Evolutionary conservation across 2,329 filamentous ascomycete genomes (phyloP).

Genomic region (Dactylonectria macrodidyma): DNA sequence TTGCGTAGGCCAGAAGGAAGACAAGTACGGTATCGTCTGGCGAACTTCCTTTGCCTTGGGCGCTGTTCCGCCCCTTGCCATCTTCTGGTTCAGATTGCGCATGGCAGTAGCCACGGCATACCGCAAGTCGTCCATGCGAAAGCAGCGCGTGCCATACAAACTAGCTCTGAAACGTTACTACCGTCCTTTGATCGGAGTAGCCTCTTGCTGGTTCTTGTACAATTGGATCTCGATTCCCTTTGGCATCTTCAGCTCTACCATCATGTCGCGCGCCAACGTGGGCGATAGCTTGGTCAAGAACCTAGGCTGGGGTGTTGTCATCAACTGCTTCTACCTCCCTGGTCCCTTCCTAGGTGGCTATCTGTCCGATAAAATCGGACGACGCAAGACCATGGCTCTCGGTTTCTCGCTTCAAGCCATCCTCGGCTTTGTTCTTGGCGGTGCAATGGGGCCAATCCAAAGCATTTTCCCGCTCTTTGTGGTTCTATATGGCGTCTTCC

Average conservation of each 20-base stretch:
- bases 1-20: constrained; percentile 60
- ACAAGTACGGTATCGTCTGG: constrained; percentile 63
- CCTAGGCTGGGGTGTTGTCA: constrained; percentile 61
- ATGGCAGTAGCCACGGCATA: constrained; percentile 67
- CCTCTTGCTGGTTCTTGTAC: constrained; percentile 66
- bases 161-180: constrained; percentile 65
- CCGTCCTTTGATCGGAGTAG: constrained; percentile 63
- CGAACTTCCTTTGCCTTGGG: constrained; percentile 65
- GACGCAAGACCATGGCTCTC: constrained; percentile 65
- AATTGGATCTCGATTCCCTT: constrained; percentile 70
- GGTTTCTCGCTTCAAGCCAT: constrained; percentile 62
- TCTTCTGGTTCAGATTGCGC: constrained; percentile 67
- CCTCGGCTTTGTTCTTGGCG: constrained; percentile 66
- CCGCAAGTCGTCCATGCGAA: constrained; percentile 61
- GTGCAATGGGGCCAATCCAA: constrained; percentile 61
- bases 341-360: constrained; percentile 63
- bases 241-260: constrained; percentile 68
- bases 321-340: constrained; percentile 67
- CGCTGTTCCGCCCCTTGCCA: constrained; percentile 62
- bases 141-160: constrained; percentile 62
- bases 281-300: constrained; percentile 59
- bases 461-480: constrained; percentile 65
- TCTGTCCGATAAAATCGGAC: constrained; percentile 64
- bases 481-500: constrained; percentile 66
- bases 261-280: constrained; percentile 60